These are phyloP conservation scores for Blastobotrys proliferans DNA, from an alignment of 1,139 yeast species.

Conservation along the genomic window DNA sequence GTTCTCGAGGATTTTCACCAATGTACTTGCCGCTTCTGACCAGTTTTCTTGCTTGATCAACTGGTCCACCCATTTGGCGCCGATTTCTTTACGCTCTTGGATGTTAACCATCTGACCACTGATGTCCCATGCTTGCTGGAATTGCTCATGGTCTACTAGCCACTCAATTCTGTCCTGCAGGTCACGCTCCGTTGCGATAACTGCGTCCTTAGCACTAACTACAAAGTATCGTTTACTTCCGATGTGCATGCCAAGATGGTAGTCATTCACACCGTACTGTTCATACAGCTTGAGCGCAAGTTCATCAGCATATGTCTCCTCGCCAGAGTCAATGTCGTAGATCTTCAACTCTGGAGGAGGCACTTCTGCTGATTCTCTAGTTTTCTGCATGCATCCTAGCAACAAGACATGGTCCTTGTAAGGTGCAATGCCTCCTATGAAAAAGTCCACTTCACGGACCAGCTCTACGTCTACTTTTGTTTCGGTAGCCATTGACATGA, in stretches of 20 bases:
- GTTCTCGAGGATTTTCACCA: slow-evolving; percentile 41
- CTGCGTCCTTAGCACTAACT: slow-evolving; percentile 78
- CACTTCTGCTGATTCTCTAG: background rate
- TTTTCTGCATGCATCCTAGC: slow-evolving; percentile 41
- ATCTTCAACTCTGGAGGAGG: slow-evolving; percentile 68
- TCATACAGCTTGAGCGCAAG: slow-evolving; percentile 58
- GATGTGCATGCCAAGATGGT: slow-evolving; percentile 42
- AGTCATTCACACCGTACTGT: slow-evolving; percentile 74
- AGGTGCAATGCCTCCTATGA: slow-evolving; percentile 75
- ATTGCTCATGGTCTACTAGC: slow-evolving; percentile 55
- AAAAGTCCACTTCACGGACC: slow-evolving; percentile 51
- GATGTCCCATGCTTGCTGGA: slow-evolving; percentile 71
- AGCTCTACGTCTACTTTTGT: slow-evolving; percentile 55
- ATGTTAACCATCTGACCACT: slow-evolving; percentile 54
- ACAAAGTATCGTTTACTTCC: slow-evolving; percentile 51
- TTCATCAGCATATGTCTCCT: slow-evolving; percentile 80
- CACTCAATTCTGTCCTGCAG: slow-evolving; percentile 67
- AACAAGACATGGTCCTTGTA: slow-evolving; percentile 36
- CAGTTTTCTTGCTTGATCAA: slow-evolving; percentile 48
- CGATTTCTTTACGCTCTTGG: slow-evolving; percentile 53
- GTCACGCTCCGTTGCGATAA: slow-evolving; percentile 66
- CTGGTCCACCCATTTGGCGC: slow-evolving; percentile 58
- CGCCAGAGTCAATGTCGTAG: slow-evolving; percentile 60
- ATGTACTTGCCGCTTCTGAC: slow-evolving; percentile 52
- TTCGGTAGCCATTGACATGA: slow-evolving; percentile 35